Evolutionary conservation across 2,329 filamentous ascomycete species (phyloP).

Genomic region (Hymenoscyphus linearis): DNA sequence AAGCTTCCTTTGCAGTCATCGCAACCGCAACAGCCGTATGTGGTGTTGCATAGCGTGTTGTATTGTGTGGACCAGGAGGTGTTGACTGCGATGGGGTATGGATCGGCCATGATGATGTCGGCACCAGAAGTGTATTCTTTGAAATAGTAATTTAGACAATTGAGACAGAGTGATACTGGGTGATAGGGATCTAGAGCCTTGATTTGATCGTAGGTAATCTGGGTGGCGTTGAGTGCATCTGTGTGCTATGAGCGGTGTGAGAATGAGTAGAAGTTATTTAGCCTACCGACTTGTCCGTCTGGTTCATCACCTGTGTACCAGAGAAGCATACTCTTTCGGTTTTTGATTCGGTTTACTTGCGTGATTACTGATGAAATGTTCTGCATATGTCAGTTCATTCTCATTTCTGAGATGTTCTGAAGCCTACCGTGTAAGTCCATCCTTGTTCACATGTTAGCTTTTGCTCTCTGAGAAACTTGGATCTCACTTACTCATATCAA

Average conservation of each 20-base stretch:
- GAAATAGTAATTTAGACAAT: constrained; percentile 49
- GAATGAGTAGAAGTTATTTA: not conserved
- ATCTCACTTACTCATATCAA: constrained; percentile 35
- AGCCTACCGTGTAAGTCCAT: not conserved
- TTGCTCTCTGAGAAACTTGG: constrained; percentile 30
- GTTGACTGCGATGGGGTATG: constrained; percentile 45
- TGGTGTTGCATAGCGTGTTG: constrained; percentile 43
- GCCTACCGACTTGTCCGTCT: constrained; percentile 32
- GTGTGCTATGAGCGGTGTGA: not conserved
- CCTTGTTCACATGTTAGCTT: not conserved
- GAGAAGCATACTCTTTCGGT: constrained; percentile 27
- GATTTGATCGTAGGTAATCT: constrained; percentile 39
- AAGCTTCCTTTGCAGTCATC: constrained; percentile 40
- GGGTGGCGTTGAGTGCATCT: constrained; percentile 39
- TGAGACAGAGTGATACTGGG: constrained; percentile 45
- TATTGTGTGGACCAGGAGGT: constrained; percentile 40
- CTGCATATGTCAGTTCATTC: constrained; percentile 9
- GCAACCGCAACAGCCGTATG: constrained; percentile 49
- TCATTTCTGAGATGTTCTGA: not conserved
- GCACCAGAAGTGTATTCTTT: constrained; percentile 43
- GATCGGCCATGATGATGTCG: constrained; percentile 46
- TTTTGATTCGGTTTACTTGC: constrained; percentile 23
- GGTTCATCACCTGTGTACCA: constrained; percentile 50
- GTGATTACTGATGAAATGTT: constrained; percentile 35
- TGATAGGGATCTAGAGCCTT: constrained; percentile 46